Base-by-base conservation (phyloP, 495 filamentous ascomycete genomes). In the Penicillium ochrochloron region DNA sequence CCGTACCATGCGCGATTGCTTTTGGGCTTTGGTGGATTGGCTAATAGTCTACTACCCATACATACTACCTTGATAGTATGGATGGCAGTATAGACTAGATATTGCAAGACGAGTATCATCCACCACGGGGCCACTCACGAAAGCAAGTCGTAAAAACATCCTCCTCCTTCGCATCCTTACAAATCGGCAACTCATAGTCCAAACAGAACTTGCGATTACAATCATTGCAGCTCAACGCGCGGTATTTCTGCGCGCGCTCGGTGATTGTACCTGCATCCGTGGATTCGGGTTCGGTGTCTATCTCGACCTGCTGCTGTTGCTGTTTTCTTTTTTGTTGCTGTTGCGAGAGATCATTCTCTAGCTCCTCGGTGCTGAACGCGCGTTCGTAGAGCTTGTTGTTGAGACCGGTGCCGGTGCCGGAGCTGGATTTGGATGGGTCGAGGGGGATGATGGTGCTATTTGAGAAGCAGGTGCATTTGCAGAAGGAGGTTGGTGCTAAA, bases 381-480 rank as follows among this genome's bases (percentile, higher is more conserved):
- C 64, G 69, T 59, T 65, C 64, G 66, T 68, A 63, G 61, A 72
- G 58, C 63, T 69, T 59, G 70, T 68, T 67, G 58, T 70, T 57
- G 14, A 68, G 52, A 12, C 70, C 57, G 25, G 59, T 67, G 50
- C 25, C 50, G 23, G 23, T 19, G 51, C 14, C 37, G 55, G 73
- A 66, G 53, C 68, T 70, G 51, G 71, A 64, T 31, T 76, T 73
- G 17, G 61, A 69, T 29, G 73, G 71, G 42, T 78, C 67, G 51
- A 77, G 75, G 60, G 81, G 74, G 72, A 99, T 97, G 64, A 98
- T 93, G 61, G 91, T 96, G 81, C 87, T 92, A 80, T 97, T 96
- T 59, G 86, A 85, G 81, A 90, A 90, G 80, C 95, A 98, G 61
- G 90, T 96, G 78, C 95, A 99, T 89, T 97, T 99, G 88, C 95